These are phyloP conservation scores for Diplocarpon rosae DNA, from an alignment of 2,329 filamentous ascomycete species.

Conservation along the genomic window DNA sequence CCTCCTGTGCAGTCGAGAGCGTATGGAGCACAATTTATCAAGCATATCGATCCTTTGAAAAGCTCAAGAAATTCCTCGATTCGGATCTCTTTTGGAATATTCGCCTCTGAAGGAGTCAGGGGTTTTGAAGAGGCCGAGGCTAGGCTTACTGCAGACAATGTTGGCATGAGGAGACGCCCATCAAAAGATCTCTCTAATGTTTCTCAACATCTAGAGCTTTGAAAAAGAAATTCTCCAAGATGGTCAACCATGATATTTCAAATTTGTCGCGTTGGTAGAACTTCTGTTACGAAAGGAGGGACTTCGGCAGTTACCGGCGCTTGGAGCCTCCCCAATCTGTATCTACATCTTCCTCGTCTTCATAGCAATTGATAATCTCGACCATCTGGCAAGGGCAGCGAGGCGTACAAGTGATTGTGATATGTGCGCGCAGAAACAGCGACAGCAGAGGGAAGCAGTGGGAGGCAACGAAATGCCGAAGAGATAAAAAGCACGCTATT, in stretches of 20 bases:
- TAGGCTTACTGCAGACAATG: neutral
- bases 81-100: neutral
- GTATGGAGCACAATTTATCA: too few species aligned
- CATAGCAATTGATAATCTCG: slow-evolving; percentile 24
- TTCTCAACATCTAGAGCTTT: too few species aligned
- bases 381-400: slow-evolving; percentile 15
- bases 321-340: slow-evolving; percentile 13
- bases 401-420: slow-evolving; percentile 19
- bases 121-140: neutral
- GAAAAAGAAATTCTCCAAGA: too few species aligned
- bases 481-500: slow-evolving; percentile 15
- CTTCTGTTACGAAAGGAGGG: slow-evolving; percentile 3
- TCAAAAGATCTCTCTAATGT: neutral
- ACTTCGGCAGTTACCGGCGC: slow-evolving; percentile 17
- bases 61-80: too few species aligned
- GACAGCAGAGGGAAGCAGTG: slow-evolving; percentile 9
- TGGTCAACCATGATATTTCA: neutral
- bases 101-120: neutral
- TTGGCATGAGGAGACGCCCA: neutral
- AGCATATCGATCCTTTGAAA: too few species aligned
- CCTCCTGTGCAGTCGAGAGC: too few species aligned
- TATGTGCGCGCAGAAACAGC: slow-evolving; percentile 18
- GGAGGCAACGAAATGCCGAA: slow-evolving; percentile 12
- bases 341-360: slow-evolving; percentile 16
- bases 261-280: slow-evolving; percentile 5